These are phyloP conservation scores for Epicoccum nigrum DNA, from an alignment of 2,329 filamentous ascomycete species.

Conservation along the genomic window DNA sequence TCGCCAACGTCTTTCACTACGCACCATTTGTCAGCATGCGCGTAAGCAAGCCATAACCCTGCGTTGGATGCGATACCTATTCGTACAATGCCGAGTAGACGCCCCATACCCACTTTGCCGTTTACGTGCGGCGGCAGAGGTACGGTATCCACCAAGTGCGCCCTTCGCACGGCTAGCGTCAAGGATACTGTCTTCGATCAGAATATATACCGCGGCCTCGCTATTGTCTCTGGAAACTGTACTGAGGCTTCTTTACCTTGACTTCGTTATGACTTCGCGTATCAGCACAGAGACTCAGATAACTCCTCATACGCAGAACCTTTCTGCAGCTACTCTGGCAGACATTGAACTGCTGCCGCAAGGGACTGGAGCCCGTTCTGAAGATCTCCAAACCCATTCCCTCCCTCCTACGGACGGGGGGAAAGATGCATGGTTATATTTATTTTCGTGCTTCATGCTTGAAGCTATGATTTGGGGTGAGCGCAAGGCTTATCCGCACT, in stretches of 20 bases:
- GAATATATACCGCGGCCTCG: neutral
- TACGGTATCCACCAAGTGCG: neutral
- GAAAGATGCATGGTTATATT: constrained; percentile 39
- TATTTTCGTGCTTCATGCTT: constrained; percentile 55
- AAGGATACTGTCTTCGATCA: neutral
- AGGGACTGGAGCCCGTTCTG: constrained; percentile 5
- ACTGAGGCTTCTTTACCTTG: neutral
- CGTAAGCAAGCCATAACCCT: neutral
- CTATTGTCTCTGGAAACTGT: neutral
- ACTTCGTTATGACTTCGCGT: constrained; percentile 23
- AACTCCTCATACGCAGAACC: constrained; percentile 18
- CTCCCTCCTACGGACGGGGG: constrained; percentile 39
- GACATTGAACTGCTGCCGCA: constrained; percentile 26
- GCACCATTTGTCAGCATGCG: neutral
- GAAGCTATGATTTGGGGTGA: constrained; percentile 56
- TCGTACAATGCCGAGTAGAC: neutral
- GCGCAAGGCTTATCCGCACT: neutral
- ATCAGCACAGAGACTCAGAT: constrained; percentile 23
- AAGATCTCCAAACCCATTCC: constrained; percentile 33
- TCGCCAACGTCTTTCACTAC: neutral
- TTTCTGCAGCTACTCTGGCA: constrained; percentile 11
- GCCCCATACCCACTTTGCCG: neutral
- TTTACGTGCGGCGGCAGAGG: constrained; percentile 1
- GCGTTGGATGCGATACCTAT: neutral
- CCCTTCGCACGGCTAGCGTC: constrained; percentile 13